Evolutionary conservation across 1,284 basidiomycete species (phyloP), one percentile per base, ranked within the genome.

Genomic region (Sporisorium reilianum): DNA sequence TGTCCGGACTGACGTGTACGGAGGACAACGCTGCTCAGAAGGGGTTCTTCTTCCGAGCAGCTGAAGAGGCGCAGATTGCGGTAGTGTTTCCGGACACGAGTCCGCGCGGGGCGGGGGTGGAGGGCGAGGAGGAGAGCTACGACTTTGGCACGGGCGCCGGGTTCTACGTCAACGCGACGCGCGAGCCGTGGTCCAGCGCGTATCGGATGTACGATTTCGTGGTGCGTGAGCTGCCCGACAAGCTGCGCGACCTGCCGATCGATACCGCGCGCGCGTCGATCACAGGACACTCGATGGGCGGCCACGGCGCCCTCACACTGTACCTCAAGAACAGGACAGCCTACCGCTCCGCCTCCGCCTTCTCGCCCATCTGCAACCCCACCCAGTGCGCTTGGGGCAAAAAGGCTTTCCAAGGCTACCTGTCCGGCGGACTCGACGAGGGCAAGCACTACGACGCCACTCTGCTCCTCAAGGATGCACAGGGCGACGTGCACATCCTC

Each of bases 81-180:
- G 87, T 99, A 51, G 90, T 99, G 42, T 97, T 97, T 85, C 94
- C 97, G 0, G 97, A 99, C 84, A 99, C 97, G 0, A 94, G 92
- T 41, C 97, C 97, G 2, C 89, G 96, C 32, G 95, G 94, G 1
- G 95, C 96, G 2, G 91, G 90, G n/a, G 88, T 95, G 63, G 89
- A 91, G 58, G 94, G 92, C 40, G 87, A 86, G 51, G 95, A 99
- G 86, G 90, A 93, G 50, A 89, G 89, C 68, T 90, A 91, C 84
- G 93, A 97, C 83, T 86, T 86, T 58, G 85, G 85, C 18, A 75
- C 75, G 2, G 82, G 83, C 18, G 82, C 83, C 3, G 82, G 82
- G 3, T 84, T 84, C 60, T 84, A 84, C 53, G 51, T 84, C 23
- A 80, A 82, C 55, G 82, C 83, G 16, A 84, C 82, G 2, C 80